Conservation (phyloP, 2,329 filamentous ascomycete genomes). For the Aspergillus niger region DNA sequence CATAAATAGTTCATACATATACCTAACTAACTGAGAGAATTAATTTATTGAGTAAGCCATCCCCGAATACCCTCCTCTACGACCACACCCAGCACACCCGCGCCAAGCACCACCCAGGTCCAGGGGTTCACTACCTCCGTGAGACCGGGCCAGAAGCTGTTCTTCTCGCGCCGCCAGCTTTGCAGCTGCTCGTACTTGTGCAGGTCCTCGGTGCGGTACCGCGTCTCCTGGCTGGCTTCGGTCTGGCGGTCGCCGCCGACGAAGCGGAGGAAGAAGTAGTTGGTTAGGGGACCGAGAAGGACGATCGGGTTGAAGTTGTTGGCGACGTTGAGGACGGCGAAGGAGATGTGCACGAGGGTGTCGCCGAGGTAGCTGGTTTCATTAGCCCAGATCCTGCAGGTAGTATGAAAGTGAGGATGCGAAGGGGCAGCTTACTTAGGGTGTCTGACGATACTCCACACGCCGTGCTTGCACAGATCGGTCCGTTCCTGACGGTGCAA, state of each 20-base stretch:
- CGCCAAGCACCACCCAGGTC: conserved; percentile 56
- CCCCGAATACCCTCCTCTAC: conserved; percentile 44
- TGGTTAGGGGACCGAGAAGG: conserved; percentile 58
- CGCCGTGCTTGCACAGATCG: conserved; percentile 56
- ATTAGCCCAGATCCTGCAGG: neutral
- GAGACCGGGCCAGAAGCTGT: conserved; percentile 61
- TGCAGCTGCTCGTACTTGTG: conserved; percentile 57
- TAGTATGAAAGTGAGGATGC: neutral
- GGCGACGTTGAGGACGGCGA: conserved; percentile 59
- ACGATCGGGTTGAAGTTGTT: conserved; percentile 58
- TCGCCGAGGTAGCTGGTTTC: conserved; percentile 62
- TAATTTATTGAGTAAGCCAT: neutral
- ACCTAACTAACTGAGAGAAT: neutral
- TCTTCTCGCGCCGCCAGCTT: conserved; percentile 56
- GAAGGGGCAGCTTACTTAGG: conserved; percentile 56
- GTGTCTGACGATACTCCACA: conserved; percentile 64
- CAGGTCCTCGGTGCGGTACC: conserved; percentile 54
- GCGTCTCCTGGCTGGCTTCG: conserved; percentile 54
- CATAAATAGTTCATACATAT: too few species aligned
- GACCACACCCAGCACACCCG: conserved; percentile 53
- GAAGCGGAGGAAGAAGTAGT: conserved; percentile 61
- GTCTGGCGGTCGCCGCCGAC: conserved; percentile 60
- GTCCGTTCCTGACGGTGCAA: conserved; percentile 49
- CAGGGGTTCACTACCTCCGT: conserved; percentile 58
- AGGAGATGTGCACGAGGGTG: conserved; percentile 60